Conservation (phyloP, 148 eudicot species). For the Fagopyrum homotropicum region DNA sequence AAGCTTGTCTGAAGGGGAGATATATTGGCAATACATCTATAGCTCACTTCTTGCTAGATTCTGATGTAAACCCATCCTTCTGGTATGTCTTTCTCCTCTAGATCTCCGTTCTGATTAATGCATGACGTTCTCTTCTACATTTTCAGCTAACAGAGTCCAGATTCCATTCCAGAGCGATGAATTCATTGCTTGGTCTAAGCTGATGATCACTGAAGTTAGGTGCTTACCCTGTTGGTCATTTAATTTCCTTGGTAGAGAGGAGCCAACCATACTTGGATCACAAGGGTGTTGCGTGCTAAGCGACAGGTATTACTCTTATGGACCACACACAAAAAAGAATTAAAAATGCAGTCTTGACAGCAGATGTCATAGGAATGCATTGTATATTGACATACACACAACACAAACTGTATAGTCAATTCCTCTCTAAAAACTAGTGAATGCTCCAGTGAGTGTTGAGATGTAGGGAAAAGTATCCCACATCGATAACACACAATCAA, state of each 20-base stretch:
- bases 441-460: background rate
- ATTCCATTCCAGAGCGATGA: background rate
- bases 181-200: slow-evolving; percentile 6
- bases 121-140: background rate
- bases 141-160: background rate
- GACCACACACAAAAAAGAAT: slow-evolving; percentile 7
- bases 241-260: background rate
- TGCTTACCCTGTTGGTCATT: slow-evolving; percentile 7
- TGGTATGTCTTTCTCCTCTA: slow-evolving; percentile 5
- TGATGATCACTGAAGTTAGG: slow-evolving; percentile 3
- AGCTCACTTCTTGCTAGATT: background rate
- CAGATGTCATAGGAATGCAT: slow-evolving; percentile 1
- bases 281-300: slow-evolving; percentile 1
- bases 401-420: slow-evolving; percentile 13
- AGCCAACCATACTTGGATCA: background rate
- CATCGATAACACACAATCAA: too few species aligned
- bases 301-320: slow-evolving; percentile 5
- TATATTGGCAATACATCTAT: background rate
- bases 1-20: background rate
- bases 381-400: background rate
- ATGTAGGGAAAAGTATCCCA: too few species aligned
- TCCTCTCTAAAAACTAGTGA: background rate
- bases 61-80: background rate
- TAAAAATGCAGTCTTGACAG: background rate
- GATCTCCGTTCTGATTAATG: background rate